These are phyloP conservation scores for Zopfochytrium polystomum DNA, from an alignment of 371 early-diverging fungal genomes.

Conservation along the genomic window DNA sequence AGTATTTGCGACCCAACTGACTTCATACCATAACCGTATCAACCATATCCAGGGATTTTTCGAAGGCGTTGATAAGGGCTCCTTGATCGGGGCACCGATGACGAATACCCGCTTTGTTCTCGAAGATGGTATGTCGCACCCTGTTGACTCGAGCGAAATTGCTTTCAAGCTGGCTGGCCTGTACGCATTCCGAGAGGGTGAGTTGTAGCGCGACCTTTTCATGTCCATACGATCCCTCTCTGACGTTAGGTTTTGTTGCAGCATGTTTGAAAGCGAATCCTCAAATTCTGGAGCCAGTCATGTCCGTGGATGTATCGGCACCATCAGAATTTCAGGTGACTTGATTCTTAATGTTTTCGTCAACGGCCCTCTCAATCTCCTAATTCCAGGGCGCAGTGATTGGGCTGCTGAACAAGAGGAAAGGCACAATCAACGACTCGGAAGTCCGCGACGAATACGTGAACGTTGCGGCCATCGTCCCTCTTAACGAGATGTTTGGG, in stretches of 20 bases:
- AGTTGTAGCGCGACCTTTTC: constrained; percentile 2
- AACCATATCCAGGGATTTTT: too few relatives aligned
- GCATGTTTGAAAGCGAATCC: constrained; percentile 79
- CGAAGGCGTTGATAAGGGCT: constrained; percentile 92
- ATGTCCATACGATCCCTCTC: neutral
- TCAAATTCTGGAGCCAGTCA: constrained; percentile 91
- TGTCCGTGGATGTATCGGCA: constrained; percentile 88
- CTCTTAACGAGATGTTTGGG: constrained; percentile 97
- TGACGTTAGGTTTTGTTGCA: neutral
- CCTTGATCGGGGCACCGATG: constrained; percentile 88
- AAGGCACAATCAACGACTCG: constrained; percentile 90
- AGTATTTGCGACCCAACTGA: too few relatives aligned
- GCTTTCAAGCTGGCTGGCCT: constrained; percentile 91
- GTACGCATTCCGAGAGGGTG: constrained; percentile 79
- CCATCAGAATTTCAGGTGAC: constrained; percentile 86
- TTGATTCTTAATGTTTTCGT: neutral
- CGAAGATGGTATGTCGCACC: constrained; percentile 90
- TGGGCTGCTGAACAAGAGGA: constrained; percentile 91
- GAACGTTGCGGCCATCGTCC: constrained; percentile 72
- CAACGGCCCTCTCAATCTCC: neutral
- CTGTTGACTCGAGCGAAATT: constrained; percentile 94
- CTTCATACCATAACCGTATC: too few relatives aligned
- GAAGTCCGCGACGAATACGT: constrained; percentile 94
- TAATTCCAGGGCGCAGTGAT: constrained; percentile 68
- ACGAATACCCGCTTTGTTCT: constrained; percentile 86